Evolutionary conservation across 1,284 basidiomycete genomes (phyloP).

Genomic region (Leccinum ponderosum): DNA sequence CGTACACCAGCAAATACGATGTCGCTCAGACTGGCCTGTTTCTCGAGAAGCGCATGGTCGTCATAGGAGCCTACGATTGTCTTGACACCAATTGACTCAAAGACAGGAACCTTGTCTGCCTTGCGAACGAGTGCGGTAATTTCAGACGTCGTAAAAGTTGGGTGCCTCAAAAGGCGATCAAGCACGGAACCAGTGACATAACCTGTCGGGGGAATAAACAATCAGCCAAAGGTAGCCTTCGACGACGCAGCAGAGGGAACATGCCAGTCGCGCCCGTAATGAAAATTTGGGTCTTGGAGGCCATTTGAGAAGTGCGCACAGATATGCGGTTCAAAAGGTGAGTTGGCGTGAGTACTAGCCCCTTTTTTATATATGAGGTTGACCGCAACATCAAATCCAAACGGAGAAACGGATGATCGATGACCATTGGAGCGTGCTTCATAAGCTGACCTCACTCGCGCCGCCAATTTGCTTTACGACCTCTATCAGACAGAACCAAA

Average conservation of each 20-base stretch:
- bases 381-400: too few species aligned
- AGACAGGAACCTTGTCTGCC: slow-evolving; percentile 32
- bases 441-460: neutral
- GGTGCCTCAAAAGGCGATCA: slow-evolving; percentile 38
- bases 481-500: too few species aligned
- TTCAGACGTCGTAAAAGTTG: slow-evolving; percentile 32
- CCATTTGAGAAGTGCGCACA: slow-evolving; percentile 9
- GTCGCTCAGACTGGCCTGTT: slow-evolving; percentile 31
- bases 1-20: slow-evolving; percentile 37
- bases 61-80: slow-evolving; percentile 26
- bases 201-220: slow-evolving; percentile 28
- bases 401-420: too few species aligned
- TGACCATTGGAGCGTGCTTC: slow-evolving; percentile 7
- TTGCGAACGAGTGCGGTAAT: slow-evolving; percentile 43
- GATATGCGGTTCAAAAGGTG: neutral
- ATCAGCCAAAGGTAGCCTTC: neutral
- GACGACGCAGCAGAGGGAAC: neutral
- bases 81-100: slow-evolving; percentile 30
- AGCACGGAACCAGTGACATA: slow-evolving; percentile 49
- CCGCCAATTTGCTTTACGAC: neutral
- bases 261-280: slow-evolving; percentile 30
- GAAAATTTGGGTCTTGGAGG: slow-evolving; percentile 24
- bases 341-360: neutral
- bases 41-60: slow-evolving; percentile 27
- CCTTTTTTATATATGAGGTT: neutral